Evolutionary conservation across 2,329 filamentous ascomycete genomes (phyloP).

Genomic region (Microthyrium microscopicum): DNA sequence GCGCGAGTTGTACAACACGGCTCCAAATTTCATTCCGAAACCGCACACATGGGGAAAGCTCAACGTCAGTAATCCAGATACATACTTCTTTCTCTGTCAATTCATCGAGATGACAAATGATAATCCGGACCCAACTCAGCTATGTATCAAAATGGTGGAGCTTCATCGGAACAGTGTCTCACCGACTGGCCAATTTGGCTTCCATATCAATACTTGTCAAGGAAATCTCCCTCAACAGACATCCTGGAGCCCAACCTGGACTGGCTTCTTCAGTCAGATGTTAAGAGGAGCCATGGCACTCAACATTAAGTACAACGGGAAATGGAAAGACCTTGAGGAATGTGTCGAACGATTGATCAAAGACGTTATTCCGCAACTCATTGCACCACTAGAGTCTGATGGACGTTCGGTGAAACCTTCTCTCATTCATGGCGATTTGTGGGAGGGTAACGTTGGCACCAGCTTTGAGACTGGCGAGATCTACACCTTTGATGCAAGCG

Average conservation of each 20-base stretch:
- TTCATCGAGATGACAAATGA: slow-evolving; percentile 17
- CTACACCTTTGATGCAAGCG: slow-evolving; percentile 22
- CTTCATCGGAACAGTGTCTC: slow-evolving; percentile 18
- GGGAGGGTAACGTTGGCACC: slow-evolving; percentile 24
- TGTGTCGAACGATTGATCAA: slow-evolving; percentile 1
- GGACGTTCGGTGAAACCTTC: slow-evolving; percentile 14
- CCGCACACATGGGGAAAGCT: slow-evolving; percentile 16
- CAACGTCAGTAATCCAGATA: slow-evolving; percentile 9
- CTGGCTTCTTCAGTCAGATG: slow-evolving; percentile 20
- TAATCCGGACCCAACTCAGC: slow-evolving; percentile 13
- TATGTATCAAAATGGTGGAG: slow-evolving; percentile 13
- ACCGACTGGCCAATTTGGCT: slow-evolving; percentile 22
- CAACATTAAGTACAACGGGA: slow-evolving; percentile 17
- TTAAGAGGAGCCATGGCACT: slow-evolving; percentile 15
- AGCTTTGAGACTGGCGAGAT: slow-evolving; percentile 15
- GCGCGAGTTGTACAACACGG: slow-evolving; percentile 14
- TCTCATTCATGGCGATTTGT: slow-evolving; percentile 26
- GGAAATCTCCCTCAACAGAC: slow-evolving; percentile 16
- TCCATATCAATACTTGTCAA: slow-evolving; percentile 18
- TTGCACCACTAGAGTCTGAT: slow-evolving; percentile 13
- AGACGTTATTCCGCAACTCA: slow-evolving; percentile 18
- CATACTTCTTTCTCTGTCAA: slow-evolving; percentile 18
- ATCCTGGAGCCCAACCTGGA: slow-evolving; percentile 24
- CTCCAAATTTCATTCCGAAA: slow-evolving; percentile 16
- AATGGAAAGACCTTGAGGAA: slow-evolving; percentile 16